These are phyloP conservation scores for Acorus gramineus DNA, from an alignment of 106 monocot genomes.

Conservation along the genomic window DNA sequence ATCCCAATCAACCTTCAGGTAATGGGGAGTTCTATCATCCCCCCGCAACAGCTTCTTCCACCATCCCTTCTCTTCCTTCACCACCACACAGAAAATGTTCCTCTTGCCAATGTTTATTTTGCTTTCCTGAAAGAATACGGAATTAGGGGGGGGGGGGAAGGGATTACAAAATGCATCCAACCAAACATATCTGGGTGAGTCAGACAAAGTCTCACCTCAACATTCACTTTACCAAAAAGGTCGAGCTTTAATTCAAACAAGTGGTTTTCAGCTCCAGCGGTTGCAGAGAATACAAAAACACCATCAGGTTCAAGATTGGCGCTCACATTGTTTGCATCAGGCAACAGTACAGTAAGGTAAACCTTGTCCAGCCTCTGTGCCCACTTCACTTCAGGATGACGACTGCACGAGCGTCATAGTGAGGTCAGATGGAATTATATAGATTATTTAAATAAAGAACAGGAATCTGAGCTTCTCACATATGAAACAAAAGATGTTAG, in stretches of 20 bases:
- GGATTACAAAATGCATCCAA: conserved; percentile 5
- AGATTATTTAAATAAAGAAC: too few relatives aligned
- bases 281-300: conserved; percentile 58
- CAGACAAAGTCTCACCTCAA: conserved; percentile 46
- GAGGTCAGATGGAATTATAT: too few relatives aligned
- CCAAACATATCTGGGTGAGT: background rate
- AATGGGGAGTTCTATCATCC: conserved; percentile 70
- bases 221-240: conserved; percentile 73
- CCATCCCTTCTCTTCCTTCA: conserved; percentile 67
- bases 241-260: conserved; percentile 62
- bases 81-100: conserved; percentile 60
- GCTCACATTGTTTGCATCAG: conserved; percentile 75
- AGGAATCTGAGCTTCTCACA: too few relatives aligned
- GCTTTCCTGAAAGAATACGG: conserved; percentile 37
- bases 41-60: conserved; percentile 73
- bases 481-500: too few relatives aligned
- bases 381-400: conserved; percentile 92
- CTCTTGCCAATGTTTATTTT: conserved; percentile 73
- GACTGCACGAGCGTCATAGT: conserved; percentile 15
- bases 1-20: conserved; percentile 86
- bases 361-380: conserved; percentile 85
- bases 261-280: conserved; percentile 43
- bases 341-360: conserved; percentile 61
- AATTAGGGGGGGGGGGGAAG: background rate
- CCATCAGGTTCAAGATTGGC: conserved; percentile 80